Base-by-base conservation (phyloP, 768 basidiomycete genomes). In the Russula sp. region DNA sequence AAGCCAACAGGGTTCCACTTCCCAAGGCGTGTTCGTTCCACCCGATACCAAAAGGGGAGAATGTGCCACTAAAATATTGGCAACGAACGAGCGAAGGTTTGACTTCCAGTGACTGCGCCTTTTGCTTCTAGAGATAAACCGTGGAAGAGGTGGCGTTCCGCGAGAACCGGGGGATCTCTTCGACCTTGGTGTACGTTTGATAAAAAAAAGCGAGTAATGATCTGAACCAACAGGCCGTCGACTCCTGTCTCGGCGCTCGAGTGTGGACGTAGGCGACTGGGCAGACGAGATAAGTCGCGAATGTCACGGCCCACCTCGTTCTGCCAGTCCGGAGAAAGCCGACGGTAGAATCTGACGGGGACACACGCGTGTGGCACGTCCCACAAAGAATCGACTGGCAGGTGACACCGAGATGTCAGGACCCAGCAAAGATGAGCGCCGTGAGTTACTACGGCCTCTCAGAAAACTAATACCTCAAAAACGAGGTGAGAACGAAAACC, bases 81-180 rank as follows among this genome's bases (percentile, higher is more conserved):
- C 60, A 65, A 52, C 40, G 24, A 53, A 57, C 32, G 30, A 48
- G 57, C n/a, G 48, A 50, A n/a, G 28, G 50, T 61, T 57, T 36
- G 32, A 26, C 42, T 40, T 42, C 34, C 36, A 18, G 58, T 40
- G 14, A 20, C 49, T 61, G 32, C 32, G 44, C 14, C 34, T 16
- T 24, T 44, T 57, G 53, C 54, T 65, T 65, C 64, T 61, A 26
- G 59, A 61, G 54, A 57, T 36, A 55, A 53, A 57, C 64, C 28
- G 54, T 61, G 49, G 60, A 65, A 65, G 26, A 61, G 42, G 64
- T 61, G 60, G 64, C 59, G 55, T 61, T 65, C 64, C 64, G 64
- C 59, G 49, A 40, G 57, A 26, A 57, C 49, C 64, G 64, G 64
- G n/a, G 52, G 20, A 28, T 28, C 49, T 20, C 44, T 56, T 61